phyloP scores from a whole-genome alignment of 2,329 filamentous ascomycete species.

The Penicillium oxalicum region DNA sequence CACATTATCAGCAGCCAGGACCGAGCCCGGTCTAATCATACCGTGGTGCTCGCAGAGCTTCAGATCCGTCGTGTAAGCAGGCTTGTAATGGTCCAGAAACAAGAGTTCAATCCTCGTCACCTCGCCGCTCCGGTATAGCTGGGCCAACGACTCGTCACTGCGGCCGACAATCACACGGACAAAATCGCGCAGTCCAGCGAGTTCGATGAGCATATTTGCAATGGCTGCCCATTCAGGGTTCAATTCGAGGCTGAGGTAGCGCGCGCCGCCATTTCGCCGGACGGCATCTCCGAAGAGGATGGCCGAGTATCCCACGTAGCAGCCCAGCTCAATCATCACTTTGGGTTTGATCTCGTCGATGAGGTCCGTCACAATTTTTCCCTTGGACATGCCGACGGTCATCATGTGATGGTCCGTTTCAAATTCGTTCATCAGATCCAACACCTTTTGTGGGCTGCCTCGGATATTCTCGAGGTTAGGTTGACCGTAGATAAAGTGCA shows the following conservation, averaged over 20 bases:
- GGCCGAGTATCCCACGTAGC: conserved; percentile 76
- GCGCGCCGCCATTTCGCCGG: conserved; percentile 55
- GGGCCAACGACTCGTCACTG: conserved; percentile 59
- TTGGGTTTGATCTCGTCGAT: conserved; percentile 62
- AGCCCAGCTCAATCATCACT: conserved; percentile 71
- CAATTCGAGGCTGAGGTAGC: conserved; percentile 66
- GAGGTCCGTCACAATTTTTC: conserved; percentile 61
- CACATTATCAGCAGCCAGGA: conserved; percentile 43
- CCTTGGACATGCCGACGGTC: conserved; percentile 73
- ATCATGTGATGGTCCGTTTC: conserved; percentile 65
- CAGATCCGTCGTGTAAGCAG: conserved; percentile 65
- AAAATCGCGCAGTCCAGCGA: conserved; percentile 65
- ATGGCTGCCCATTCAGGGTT: conserved; percentile 69
- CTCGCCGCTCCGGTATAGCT: conserved; percentile 50
- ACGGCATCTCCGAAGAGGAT: conserved; percentile 67
- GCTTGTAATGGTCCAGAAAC: conserved; percentile 78
- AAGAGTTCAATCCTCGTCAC: conserved; percentile 62
- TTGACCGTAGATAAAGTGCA: conserved; percentile 62
- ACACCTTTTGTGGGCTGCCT: conserved; percentile 57
- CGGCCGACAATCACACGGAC: conserved; percentile 66
- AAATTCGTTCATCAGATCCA: conserved; percentile 66
- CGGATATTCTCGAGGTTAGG: conserved; percentile 58
- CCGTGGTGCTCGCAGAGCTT: conserved; percentile 69
- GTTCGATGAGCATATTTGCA: conserved; percentile 61
- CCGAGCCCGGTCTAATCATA: conserved; percentile 53